phyloP scores from a whole-genome alignment of 176 grass and related monocot genomes.

The Triticum urartu region DNA sequence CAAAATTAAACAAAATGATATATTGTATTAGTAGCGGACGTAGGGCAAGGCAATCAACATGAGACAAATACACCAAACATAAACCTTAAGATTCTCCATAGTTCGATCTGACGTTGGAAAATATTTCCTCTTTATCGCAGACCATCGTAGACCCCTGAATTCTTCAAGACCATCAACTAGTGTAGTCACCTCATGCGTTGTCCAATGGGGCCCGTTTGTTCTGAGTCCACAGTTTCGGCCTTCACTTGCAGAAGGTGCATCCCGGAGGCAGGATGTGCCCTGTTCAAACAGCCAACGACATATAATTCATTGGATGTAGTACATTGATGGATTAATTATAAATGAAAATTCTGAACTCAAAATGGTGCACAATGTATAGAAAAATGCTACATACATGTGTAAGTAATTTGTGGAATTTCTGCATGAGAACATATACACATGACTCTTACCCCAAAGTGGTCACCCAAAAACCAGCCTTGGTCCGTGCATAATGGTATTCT shows the following conservation, averaged over 20 bases:
- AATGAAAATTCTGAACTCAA: neutral
- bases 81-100: neutral
- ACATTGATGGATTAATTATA: neutral
- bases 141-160: constrained; percentile 9
- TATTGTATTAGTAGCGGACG: neutral
- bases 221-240: neutral
- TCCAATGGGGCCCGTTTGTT: constrained; percentile 29
- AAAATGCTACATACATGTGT: neutral
- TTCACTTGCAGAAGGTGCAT: neutral
- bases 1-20: neutral
- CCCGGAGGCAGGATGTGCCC: neutral
- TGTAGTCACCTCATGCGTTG: neutral
- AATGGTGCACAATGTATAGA: neutral
- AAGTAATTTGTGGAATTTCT: neutral
- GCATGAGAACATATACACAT: neutral
- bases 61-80: neutral
- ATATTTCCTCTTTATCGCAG: neutral
- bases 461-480: neutral
- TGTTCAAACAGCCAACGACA: neutral
- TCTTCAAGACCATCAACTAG: neutral
- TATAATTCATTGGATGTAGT: neutral
- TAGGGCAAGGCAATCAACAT: neutral
- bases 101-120: neutral
- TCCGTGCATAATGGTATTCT: neutral
- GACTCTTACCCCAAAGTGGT: neutral